Evolutionary conservation across 2,329 filamentous ascomycete species (phyloP).

Genomic region (Lasiodiplodia gonubiensis): DNA sequence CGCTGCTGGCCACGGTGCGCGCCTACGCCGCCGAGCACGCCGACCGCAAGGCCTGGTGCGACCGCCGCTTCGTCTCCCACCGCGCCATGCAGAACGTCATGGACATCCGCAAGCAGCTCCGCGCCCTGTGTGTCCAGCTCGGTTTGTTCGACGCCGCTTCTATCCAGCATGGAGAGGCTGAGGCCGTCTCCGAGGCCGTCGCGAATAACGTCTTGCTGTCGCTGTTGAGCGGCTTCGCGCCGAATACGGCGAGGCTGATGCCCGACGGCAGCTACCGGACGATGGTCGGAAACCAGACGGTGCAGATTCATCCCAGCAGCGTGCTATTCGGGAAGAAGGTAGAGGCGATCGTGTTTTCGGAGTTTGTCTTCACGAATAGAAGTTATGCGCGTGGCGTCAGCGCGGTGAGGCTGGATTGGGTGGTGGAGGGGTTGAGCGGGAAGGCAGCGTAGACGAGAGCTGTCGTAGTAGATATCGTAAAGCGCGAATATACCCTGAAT

Average conservation of each 20-base stretch:
- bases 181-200: conserved; percentile 47
- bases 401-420: conserved; percentile 67
- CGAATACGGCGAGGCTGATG: conserved; percentile 65
- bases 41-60: conserved; percentile 66
- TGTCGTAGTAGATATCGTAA: not conserved
- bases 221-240: conserved; percentile 63
- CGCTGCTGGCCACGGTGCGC: conserved; percentile 65
- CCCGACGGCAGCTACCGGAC: conserved; percentile 68
- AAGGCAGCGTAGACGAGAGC: not conserved
- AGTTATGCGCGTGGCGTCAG: conserved; percentile 68
- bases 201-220: conserved; percentile 61
- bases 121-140: conserved; percentile 58
- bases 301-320: conserved; percentile 67
- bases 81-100: conserved; percentile 70
- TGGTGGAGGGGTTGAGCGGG: conserved; percentile 56
- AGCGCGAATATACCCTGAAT: not conserved
- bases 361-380: conserved; percentile 69
- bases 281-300: conserved; percentile 64
- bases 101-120: conserved; percentile 69
- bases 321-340: conserved; percentile 65
- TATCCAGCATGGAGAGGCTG: conserved; percentile 9
- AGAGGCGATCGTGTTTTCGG: conserved; percentile 68
- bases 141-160: conserved; percentile 42
- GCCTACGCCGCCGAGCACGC: conserved; percentile 63
- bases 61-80: conserved; percentile 64